Percentiles rank a stretch among this genome's conserved stretches.
These are phyloP conservation scores for Nepenthes gracilis DNA, from an alignment of 148 eudicot species.

Conservation along the genomic window DNA sequence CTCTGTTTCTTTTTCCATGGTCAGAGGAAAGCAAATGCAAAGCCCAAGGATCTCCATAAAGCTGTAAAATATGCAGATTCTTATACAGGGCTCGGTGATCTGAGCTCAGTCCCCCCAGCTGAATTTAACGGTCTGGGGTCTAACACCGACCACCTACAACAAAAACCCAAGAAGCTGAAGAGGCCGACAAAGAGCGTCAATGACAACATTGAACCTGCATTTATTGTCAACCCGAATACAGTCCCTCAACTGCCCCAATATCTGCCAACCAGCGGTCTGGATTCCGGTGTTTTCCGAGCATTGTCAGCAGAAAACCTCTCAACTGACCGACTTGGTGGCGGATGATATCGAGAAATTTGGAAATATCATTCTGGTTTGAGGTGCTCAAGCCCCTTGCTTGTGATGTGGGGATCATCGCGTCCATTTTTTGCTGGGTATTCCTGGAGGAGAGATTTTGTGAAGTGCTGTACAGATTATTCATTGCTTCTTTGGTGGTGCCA, in stretches of 20 bases:
- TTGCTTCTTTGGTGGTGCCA: too few relatives aligned
- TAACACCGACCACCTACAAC: conserved; percentile 21
- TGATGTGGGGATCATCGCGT: too few relatives aligned
- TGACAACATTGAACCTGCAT: conserved; percentile 69
- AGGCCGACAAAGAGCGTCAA: conserved; percentile 91
- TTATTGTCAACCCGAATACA: conserved; percentile 22
- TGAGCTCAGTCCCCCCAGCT: conserved; percentile 18
- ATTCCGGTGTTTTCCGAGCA: too few relatives aligned
- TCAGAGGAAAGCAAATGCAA: conserved; percentile 70
- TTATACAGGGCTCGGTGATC: conserved; percentile 17
- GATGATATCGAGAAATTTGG: too few relatives aligned
- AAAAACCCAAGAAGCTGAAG: conserved; percentile 60
- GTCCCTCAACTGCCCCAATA: conserved; percentile 16
- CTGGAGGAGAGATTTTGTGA: background rate
- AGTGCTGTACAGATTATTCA: too few relatives aligned
- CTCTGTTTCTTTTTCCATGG: background rate
- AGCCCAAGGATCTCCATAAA: conserved; percentile 28
- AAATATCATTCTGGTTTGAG: too few relatives aligned
- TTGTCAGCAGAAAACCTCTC: background rate
- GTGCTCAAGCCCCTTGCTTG: too few relatives aligned
- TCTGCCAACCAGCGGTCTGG: background rate
- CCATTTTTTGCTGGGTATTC: too few relatives aligned
- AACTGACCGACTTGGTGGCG: too few relatives aligned
- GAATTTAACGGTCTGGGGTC: conserved; percentile 33
- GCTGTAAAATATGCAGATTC: conserved; percentile 14